These are phyloP conservation scores for Xylariaceae sp. DNA, from an alignment of 2,329 filamentous ascomycete genomes.

Conservation along the genomic window DNA sequence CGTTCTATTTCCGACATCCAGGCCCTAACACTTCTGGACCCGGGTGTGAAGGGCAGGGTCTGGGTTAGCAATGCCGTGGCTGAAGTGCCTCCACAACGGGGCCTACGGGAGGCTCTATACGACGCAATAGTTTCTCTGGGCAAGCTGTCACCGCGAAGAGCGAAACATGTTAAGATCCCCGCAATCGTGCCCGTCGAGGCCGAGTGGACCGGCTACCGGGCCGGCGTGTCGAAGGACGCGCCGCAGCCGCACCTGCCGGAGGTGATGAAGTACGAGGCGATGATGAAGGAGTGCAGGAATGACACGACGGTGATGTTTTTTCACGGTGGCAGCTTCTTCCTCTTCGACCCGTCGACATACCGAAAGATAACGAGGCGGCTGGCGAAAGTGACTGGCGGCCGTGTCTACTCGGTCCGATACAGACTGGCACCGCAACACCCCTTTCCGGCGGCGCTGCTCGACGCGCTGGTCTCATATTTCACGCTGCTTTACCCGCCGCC, in stretches of 20 bases:
- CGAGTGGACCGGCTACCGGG: slow-evolving; percentile 71
- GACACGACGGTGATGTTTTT: slow-evolving; percentile 65
- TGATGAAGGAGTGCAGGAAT: slow-evolving; percentile 63
- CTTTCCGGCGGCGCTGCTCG: slow-evolving; percentile 69
- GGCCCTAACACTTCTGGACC: slow-evolving; percentile 30
- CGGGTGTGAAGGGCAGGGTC: slow-evolving; percentile 64
- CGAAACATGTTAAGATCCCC: slow-evolving; percentile 38
- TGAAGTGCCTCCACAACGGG: slow-evolving; percentile 51
- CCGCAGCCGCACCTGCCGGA: slow-evolving; percentile 54
- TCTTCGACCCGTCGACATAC: slow-evolving; percentile 65
- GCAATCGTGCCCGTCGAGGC: slow-evolving; percentile 55
- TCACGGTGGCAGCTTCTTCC: slow-evolving; percentile 69
- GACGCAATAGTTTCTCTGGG: slow-evolving; percentile 52
- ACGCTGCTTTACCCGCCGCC: slow-evolving; percentile 65
- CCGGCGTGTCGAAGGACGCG: slow-evolving; percentile 44
- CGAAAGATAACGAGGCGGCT: slow-evolving; percentile 53
- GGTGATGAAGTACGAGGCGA: slow-evolving; percentile 55
- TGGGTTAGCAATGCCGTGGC: slow-evolving; percentile 73
- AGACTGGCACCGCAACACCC: slow-evolving; percentile 67
- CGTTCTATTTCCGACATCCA: slow-evolving; percentile 58
- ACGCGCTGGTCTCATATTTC: slow-evolving; percentile 67
- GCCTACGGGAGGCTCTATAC: slow-evolving; percentile 52
- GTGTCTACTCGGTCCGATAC: slow-evolving; percentile 68
- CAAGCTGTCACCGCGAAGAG: slow-evolving; percentile 28
- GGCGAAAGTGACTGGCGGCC: slow-evolving; percentile 60